Evolutionary conservation across 1,284 basidiomycete genomes (phyloP).

Genomic region (Inonotus hispidus): DNA sequence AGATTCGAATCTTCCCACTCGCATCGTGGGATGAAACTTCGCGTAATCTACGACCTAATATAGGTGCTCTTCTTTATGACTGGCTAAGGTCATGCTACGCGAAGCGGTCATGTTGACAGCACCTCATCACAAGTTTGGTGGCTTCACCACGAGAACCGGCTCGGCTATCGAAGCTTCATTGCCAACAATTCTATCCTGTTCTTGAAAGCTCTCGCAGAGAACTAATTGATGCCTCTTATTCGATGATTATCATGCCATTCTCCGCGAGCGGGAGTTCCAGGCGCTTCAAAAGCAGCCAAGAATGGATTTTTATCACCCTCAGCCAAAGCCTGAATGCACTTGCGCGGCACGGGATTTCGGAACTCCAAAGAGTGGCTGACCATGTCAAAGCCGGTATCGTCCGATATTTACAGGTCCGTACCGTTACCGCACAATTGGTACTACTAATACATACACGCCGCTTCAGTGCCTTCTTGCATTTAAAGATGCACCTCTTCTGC

Average conservation of each 20-base stretch:
- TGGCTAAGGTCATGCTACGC: neutral
- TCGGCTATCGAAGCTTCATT: neutral
- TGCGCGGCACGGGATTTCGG: neutral
- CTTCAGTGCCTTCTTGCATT: conserved; percentile 2
- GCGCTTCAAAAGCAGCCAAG: too few species aligned
- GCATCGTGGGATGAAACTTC: neutral
- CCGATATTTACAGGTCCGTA: neutral
- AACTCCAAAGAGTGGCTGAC: neutral
- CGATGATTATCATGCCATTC: neutral
- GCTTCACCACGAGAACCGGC: neutral
- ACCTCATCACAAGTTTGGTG: neutral
- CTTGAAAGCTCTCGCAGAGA: neutral
- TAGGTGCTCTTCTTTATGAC: neutral
- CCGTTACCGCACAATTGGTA: too few species aligned
- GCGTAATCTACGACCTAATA: neutral
- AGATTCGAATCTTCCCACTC: neutral
- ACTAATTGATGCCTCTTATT: neutral
- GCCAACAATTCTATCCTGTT: neutral
- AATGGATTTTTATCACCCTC: neutral
- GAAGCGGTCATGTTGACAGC: neutral
- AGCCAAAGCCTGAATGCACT: neutral
- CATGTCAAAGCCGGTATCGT: conserved; percentile 1
- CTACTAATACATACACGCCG: conserved; percentile 9
- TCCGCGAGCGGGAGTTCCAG: too few species aligned
- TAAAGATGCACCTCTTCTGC: neutral